A percentile compares a stretch with the other conserved stretches of the same genome.
These are phyloP conservation scores for Leccinum fibrillosum DNA, from an alignment of 768 basidiomycete genomes.

Conservation along the genomic window DNA sequence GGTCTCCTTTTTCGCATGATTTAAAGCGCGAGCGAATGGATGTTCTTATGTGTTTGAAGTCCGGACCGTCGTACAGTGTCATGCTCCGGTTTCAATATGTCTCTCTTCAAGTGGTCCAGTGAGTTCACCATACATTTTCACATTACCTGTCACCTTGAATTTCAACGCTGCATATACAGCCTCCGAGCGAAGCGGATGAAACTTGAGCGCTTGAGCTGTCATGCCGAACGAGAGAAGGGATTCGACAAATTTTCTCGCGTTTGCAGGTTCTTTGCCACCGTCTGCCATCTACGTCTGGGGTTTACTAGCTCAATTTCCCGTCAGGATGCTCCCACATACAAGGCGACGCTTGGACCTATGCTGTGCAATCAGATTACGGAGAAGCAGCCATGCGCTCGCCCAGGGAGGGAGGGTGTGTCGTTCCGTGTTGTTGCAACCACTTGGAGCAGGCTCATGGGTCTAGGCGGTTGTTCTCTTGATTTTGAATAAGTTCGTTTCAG, in stretches of 20 bases:
- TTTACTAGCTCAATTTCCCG: too few relatives aligned
- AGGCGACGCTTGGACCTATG: background rate
- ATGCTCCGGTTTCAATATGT: too few relatives aligned
- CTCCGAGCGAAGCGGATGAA: background rate
- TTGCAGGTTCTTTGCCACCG: too few relatives aligned
- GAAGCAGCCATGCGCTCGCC: background rate
- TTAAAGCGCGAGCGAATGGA: background rate
- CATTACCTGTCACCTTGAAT: background rate
- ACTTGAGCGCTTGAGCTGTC: background rate
- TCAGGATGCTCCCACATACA: too few relatives aligned
- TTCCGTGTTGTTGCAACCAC: background rate
- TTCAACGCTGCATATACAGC: background rate
- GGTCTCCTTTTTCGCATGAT: background rate
- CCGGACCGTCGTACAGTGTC: background rate
- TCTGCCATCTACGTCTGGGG: too few relatives aligned
- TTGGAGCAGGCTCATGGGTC: background rate
- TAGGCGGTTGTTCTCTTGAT: background rate
- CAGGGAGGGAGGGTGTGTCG: background rate
- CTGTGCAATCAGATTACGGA: background rate
- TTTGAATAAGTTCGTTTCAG: background rate
- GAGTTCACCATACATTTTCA: background rate
- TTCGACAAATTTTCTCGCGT: too few relatives aligned
- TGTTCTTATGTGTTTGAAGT: background rate
- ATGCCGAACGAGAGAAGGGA: background rate
- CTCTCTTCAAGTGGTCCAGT: background rate